Evolutionary conservation across 148 eudicot genomes (phyloP).

Genomic region (Linanthus parryae): DNA sequence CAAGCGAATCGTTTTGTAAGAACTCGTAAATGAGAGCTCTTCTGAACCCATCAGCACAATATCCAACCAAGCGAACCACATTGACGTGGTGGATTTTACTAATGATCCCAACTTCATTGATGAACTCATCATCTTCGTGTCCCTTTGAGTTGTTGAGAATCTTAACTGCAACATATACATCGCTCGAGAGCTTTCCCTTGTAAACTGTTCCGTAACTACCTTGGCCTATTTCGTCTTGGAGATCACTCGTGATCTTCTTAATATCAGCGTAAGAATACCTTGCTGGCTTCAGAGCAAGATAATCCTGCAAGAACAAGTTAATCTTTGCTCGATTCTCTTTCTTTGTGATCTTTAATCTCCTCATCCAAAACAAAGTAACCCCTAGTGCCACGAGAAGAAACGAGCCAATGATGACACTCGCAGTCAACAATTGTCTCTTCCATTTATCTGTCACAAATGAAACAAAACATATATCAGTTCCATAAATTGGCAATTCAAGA

Average conservation of each 20-base stretch:
- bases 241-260: slow-evolving; percentile 12
- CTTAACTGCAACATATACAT: slow-evolving; percentile 24
- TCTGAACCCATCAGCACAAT: not conserved
- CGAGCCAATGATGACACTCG: not conserved
- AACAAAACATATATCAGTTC: too few species aligned
- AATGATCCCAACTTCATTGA: not conserved
- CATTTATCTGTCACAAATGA: too few species aligned
- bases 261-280: slow-evolving; percentile 19
- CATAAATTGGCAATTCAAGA: too few species aligned
- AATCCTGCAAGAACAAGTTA: slow-evolving; percentile 20
- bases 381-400: not conserved
- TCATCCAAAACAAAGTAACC: not conserved
- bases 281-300: slow-evolving; percentile 15
- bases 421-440: too few species aligned
- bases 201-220: too few species aligned
- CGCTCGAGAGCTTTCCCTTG: slow-evolving; percentile 24
- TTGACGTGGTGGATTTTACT: not conserved
- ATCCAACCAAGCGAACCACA: not conserved
- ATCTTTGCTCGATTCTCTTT: slow-evolving; percentile 6
- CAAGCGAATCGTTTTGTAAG: not conserved
- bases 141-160: slow-evolving; percentile 17
- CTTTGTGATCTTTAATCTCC: slow-evolving; percentile 8
- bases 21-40: not conserved
- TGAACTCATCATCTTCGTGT: slow-evolving; percentile 12
- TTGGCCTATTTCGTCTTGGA: slow-evolving; percentile 14